Evolutionary conservation across 2,329 filamentous ascomycete genomes (phyloP), one percentile per base, ranked within the genome.

Genomic region (Chalara sp.): DNA sequence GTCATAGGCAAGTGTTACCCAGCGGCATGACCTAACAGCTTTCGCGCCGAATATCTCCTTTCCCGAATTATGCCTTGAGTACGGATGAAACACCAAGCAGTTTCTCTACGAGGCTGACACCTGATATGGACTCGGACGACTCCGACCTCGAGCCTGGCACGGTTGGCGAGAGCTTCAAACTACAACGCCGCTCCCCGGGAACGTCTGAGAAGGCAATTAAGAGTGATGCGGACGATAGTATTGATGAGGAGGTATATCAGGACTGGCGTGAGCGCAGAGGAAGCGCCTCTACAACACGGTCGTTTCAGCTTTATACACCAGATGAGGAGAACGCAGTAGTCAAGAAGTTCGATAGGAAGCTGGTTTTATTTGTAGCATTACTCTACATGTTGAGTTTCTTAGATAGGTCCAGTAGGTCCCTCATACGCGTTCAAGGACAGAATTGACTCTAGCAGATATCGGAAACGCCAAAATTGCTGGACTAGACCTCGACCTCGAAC

Each of bases 321-420:
- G 84, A 90, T 49, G 90, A 96, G 66, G 90, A 95, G 64, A 70
- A 67, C 28, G 72, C 74, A 4, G 83, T 95, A 6, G 75, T 90
- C 50, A 76, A 74, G 62, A 90, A 87, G 69, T 81, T 96, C 58
- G 90, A 96, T 66, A 75, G 80, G 50, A 80, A 78, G 56, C 76
- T 96, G 48, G 88, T 95, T 5, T 66, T 87, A 1, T 95, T 96
- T 64, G 77, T 96, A 56, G 86, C 88, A 8, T 66, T 92, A 52
- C 75, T 96, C 10, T 96, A 93, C 65, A 79, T 95, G 74, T 73
- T 96, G 55, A 86, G 84, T 56, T 96, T 95, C 65, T 70, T 96
- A 57, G 90, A 96, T 67, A 78, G 90, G 58, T 91, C 87, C 13
- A 95, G 88, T 90, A 72, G 55, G 76, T 49, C 10, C 32, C 44